Evolutionary conservation across 2,329 filamentous ascomycete species (phyloP).

Genomic region (Setomelanomma holmii): DNA sequence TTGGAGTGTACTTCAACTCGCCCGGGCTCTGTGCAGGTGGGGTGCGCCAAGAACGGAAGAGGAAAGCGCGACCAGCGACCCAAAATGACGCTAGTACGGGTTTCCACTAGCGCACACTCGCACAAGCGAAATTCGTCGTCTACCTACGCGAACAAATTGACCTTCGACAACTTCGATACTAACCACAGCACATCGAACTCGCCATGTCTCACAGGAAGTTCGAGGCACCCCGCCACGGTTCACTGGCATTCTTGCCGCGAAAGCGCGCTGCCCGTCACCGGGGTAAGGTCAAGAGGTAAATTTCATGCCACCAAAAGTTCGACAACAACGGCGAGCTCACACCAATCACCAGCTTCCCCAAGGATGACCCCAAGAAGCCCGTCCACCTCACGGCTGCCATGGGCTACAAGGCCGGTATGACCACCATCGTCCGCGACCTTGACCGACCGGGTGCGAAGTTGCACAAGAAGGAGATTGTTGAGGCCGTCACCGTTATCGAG

Average conservation of each 20-base stretch:
- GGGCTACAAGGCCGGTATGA: conserved; percentile 99
- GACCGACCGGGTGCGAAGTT: conserved; percentile 99
- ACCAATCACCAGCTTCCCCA: conserved; percentile 78
- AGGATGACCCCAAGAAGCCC: conserved; percentile 99
- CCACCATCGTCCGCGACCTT: conserved; percentile 98
- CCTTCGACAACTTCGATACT: conserved; percentile 42
- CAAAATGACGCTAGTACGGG: too few relatives aligned
- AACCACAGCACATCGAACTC: conserved; percentile 46
- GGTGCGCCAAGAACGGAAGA: neutral
- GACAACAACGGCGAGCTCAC: conserved; percentile 33
- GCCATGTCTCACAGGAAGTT: conserved; percentile 69
- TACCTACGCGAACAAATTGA: too few relatives aligned
- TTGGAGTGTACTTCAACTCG: neutral
- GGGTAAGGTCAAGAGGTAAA: conserved; percentile 98
- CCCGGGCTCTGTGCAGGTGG: neutral
- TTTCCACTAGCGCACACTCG: neutral
- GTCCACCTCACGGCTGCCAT: conserved; percentile 97
- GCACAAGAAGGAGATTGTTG: conserved; percentile 75
- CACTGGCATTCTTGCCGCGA: conserved; percentile 64
- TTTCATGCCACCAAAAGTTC: conserved; percentile 51
- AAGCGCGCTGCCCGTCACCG: conserved; percentile 95
- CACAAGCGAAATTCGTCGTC: neutral
- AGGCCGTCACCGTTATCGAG: conserved; percentile 52
- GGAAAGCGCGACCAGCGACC: neutral
- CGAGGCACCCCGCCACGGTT: conserved; percentile 92